phyloP scores from a whole-genome alignment of 331 rosid species.

The Pyracantha coccinea region DNA sequence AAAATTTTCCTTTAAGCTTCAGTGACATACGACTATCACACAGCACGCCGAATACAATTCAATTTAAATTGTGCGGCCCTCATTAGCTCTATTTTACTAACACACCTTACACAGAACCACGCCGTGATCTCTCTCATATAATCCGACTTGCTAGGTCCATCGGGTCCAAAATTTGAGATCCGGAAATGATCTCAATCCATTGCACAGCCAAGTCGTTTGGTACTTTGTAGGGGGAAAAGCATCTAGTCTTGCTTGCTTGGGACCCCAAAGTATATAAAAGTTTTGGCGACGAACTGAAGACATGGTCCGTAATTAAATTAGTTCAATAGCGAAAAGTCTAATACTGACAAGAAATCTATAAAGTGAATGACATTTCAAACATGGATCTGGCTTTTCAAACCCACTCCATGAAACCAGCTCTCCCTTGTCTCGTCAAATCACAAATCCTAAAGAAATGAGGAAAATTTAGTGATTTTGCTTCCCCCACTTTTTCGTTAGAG shows the following conservation, averaged over 20 bases:
- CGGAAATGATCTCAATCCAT: no score
- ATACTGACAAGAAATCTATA: slow-evolving; percentile 2
- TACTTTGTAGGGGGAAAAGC: background rate
- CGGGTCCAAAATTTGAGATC: no score
- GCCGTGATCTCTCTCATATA: no score
- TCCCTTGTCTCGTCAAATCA: background rate
- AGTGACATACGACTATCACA: no score
- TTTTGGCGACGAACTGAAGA: slow-evolving; percentile 4
- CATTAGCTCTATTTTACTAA: no score
- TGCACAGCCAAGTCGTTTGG: background rate
- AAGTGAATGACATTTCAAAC: slow-evolving; percentile 4
- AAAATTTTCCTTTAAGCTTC: no score
- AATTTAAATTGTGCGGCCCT: no score
- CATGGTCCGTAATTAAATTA: slow-evolving; percentile 19
- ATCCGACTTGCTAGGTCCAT: no score
- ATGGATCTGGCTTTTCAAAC: slow-evolving; percentile 14
- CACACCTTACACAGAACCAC: no score
- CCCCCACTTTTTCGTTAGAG: background rate
- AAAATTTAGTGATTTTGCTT: background rate
- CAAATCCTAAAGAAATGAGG: background rate
- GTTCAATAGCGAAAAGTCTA: slow-evolving; percentile 1
- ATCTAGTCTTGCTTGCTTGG: background rate
- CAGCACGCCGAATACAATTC: no score
- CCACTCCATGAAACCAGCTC: slow-evolving; percentile 16
- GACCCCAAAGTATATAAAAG: background rate